A percentile compares a stretch with the other conserved stretches of the same genome.
Conservation (phyloP, 371 early-diverging fungal species). For the Batrachochytrium dendrobatidis region DNA sequence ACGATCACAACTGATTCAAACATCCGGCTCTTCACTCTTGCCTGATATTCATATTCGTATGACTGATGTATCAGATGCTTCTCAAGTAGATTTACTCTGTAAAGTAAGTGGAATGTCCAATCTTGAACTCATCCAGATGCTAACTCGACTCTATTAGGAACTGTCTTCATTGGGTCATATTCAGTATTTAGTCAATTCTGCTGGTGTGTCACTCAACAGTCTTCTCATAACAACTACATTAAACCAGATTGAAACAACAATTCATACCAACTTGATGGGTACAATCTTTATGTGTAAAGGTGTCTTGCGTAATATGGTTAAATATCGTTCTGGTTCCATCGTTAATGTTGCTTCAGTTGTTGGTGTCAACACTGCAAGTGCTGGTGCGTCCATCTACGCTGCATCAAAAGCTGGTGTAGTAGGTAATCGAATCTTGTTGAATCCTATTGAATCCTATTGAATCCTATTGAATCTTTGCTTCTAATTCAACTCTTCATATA, state of each 20-base stretch:
- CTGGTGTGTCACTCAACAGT: constrained; percentile 32
- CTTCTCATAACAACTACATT: constrained; percentile 45
- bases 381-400: constrained; percentile 70
- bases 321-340: constrained; percentile 56
- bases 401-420: constrained; percentile 81
- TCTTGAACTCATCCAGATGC: neutral
- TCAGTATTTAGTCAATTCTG: constrained; percentile 50
- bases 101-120: neutral
- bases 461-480: neutral
- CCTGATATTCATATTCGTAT: neutral
- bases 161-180: constrained; percentile 7
- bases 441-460: neutral
- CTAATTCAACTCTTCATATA: constrained; percentile 2
- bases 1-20: neutral
- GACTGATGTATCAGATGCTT: neutral
- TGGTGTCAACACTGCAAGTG: constrained; percentile 62
- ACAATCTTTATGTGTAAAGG: constrained; percentile 58
- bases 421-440: constrained; percentile 35
- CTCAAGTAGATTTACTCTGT: neutral
- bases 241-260: constrained; percentile 43
- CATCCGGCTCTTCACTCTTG: neutral
- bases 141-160: neutral
- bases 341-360: constrained; percentile 78
- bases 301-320: constrained; percentile 51
- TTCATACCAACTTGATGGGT: constrained; percentile 66